phyloP scores from a whole-genome alignment of 2,329 filamentous ascomycete species.

The Coccinonectria pachysandricola region DNA sequence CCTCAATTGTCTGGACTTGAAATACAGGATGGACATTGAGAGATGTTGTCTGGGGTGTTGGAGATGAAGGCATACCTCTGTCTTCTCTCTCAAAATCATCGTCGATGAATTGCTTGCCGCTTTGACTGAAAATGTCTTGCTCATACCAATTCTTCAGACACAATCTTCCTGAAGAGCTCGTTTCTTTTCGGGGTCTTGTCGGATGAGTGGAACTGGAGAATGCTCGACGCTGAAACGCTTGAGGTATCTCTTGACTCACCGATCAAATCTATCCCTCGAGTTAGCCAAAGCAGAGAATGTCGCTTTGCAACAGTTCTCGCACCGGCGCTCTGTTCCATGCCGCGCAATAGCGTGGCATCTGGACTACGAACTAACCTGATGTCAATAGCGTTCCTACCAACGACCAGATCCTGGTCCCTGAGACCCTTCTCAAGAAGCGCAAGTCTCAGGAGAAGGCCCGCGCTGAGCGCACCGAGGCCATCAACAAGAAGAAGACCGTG shows the following conservation, averaged over 20 bases:
- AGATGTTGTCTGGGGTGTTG: constrained; percentile 64
- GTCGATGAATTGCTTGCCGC: constrained; percentile 33
- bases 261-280: constrained; percentile 74
- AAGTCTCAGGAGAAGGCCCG: constrained; percentile 99
- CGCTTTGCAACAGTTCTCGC: constrained; percentile 85
- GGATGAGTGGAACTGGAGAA: constrained; percentile 46
- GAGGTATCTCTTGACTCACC: constrained; percentile 43
- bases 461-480: constrained; percentile 71
- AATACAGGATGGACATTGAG: constrained; percentile 41
- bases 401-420: constrained; percentile 93
- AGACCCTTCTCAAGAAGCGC: constrained; percentile 99
- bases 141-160: constrained; percentile 20
- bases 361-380: constrained; percentile 75
- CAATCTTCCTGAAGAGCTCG: constrained; percentile 28
- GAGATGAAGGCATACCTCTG: constrained; percentile 50
- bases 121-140: constrained; percentile 19
- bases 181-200: constrained; percentile 60
- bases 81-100: constrained; percentile 72
- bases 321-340: constrained; percentile 64
- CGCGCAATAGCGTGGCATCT: constrained; percentile 34
- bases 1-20: constrained; percentile 41
- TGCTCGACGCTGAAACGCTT: constrained; percentile 1
- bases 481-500: constrained; percentile 86
- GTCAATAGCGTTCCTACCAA: constrained; percentile 69
- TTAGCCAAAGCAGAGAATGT: constrained; percentile 85